Conservation (phyloP, 2,329 filamentous ascomycete genomes). For the Xylaria hypoxylon region DNA sequence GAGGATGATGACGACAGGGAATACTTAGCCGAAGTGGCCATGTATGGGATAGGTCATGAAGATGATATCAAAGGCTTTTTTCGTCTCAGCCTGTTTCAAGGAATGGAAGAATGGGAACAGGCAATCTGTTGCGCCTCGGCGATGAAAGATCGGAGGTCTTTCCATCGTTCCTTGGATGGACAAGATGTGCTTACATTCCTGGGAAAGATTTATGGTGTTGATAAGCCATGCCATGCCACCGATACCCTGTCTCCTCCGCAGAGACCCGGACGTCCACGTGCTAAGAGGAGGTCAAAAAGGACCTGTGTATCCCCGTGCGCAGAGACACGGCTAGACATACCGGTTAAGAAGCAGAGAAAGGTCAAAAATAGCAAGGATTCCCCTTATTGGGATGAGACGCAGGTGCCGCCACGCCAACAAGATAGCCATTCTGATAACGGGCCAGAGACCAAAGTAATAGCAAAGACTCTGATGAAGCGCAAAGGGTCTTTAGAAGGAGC, state of each 20-base stretch:
- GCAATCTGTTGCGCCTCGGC: constrained; percentile 49
- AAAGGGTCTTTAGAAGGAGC: background rate
- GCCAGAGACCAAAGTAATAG: background rate
- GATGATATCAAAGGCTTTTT: constrained; percentile 48
- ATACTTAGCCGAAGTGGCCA: constrained; percentile 47
- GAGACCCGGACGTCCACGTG: background rate
- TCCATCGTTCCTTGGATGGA: constrained; percentile 42
- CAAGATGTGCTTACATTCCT: constrained; percentile 47
- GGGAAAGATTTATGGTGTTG: constrained; percentile 34
- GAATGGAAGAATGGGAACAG: constrained; percentile 52
- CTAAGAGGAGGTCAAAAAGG: constrained; percentile 19
- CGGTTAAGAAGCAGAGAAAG: constrained; percentile 26
- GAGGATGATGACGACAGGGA: constrained; percentile 43
- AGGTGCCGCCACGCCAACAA: background rate
- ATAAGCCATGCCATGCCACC: background rate
- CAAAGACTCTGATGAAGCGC: background rate
- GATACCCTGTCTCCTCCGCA: background rate
- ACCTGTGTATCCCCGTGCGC: background rate
- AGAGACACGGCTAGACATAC: constrained; percentile 14
- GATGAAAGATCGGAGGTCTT: constrained; percentile 43
- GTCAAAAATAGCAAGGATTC: constrained; percentile 35
- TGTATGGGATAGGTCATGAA: constrained; percentile 41
- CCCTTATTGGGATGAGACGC: constrained; percentile 40
- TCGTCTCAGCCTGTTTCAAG: constrained; percentile 48
- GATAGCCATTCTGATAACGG: background rate